phyloP scores from a whole-genome alignment of 371 early-diverging fungal genomes.

The Zychaea mexicana region DNA sequence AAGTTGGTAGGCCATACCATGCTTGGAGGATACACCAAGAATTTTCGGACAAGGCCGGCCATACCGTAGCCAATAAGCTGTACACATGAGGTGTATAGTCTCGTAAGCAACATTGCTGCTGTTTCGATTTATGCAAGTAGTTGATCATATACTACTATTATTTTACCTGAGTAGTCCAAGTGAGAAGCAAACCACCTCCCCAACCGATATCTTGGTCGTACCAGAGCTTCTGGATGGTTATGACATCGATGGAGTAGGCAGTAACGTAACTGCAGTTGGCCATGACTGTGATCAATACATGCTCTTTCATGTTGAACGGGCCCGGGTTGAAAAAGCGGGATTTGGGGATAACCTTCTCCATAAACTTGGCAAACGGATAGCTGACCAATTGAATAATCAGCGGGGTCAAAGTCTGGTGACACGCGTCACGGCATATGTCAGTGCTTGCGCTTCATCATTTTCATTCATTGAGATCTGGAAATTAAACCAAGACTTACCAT shows the following conservation, averaged over 20 bases:
- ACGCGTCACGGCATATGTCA: no score
- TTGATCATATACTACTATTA: no score
- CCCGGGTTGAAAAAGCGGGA: constrained; percentile 68
- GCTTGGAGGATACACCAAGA: constrained; percentile 78
- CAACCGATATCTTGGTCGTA: constrained; percentile 65
- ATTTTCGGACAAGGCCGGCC: constrained; percentile 77
- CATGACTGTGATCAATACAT: constrained; percentile 75
- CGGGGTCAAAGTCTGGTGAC: constrained; percentile 39
- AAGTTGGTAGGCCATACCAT: constrained; percentile 89
- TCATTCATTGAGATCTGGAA: no score
- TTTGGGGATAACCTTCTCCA: constrained; percentile 53
- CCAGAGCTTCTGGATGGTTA: constrained; percentile 67
- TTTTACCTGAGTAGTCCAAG: constrained; percentile 71
- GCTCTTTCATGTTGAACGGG: constrained; percentile 88
- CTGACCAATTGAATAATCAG: constrained; percentile 63
- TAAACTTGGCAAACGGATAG: constrained; percentile 65
- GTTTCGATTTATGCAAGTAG: no score
- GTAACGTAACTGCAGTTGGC: constrained; percentile 56
- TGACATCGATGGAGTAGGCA: constrained; percentile 77
- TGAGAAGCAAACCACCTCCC: constrained; percentile 56
- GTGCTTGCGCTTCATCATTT: no score
- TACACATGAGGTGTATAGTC: neutral
- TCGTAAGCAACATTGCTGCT: neutral
- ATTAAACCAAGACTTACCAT: constrained; percentile 20
- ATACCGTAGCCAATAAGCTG: constrained; percentile 76